phyloP scores from a whole-genome alignment of 225 moss, liverwort and hornwort genomes.

The Thuidium tamariscinum region DNA sequence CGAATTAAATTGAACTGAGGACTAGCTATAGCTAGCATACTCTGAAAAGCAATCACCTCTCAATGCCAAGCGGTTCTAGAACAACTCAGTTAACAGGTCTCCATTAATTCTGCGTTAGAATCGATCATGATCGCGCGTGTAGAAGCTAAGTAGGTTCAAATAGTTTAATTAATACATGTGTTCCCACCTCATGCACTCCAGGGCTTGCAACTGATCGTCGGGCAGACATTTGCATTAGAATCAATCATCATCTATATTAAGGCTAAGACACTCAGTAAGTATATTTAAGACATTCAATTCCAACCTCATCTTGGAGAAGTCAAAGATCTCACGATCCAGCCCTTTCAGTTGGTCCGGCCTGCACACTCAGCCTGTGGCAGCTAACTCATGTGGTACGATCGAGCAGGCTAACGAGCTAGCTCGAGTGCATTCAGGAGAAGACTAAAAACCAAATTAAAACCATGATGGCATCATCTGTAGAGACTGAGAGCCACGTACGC shows the following conservation, averaged over 20 bases:
- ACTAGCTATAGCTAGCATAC: background rate
- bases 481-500: background rate
- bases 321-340: background rate
- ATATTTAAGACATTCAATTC: background rate
- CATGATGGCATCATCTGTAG: background rate
- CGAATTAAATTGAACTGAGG: background rate
- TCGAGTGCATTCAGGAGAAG: background rate
- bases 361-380: background rate
- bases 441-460: background rate
- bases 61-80: background rate
- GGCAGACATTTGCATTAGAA: background rate
- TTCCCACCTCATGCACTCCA: background rate
- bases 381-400: background rate
- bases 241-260: background rate
- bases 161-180: no score
- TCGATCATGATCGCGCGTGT: background rate
- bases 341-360: background rate
- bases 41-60: background rate
- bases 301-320: background rate
- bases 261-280: background rate
- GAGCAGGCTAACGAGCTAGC: background rate
- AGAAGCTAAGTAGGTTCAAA: background rate
- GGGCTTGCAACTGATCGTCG: background rate
- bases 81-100: background rate
- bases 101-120: background rate